A percentile compares a stretch with the other conserved stretches of the same genome.
Evolutionary conservation across 768 basidiomycete species (phyloP).

Genomic region (Agaricus subrufescens): DNA sequence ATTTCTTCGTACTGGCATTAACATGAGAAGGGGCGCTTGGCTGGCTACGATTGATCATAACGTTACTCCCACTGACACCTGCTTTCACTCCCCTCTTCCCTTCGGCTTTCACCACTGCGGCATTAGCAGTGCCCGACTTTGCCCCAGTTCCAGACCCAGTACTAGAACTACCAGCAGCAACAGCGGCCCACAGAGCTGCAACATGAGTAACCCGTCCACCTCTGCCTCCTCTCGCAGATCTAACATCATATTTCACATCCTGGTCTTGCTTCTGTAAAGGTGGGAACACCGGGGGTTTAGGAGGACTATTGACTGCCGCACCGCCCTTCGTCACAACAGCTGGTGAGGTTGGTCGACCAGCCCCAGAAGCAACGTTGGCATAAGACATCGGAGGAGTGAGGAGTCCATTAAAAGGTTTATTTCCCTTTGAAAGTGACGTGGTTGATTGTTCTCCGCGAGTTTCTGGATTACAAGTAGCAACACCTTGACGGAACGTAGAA

Average conservation of each 20-base stretch:
- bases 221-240: constrained; percentile 72
- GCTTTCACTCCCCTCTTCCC: background rate
- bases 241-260: constrained; percentile 65
- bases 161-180: constrained; percentile 21
- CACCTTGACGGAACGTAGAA: constrained; percentile 1
- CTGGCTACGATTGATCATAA: background rate
- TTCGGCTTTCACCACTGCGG: background rate
- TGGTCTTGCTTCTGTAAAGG: constrained; percentile 30
- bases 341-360: background rate
- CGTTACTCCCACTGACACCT: background rate
- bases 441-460: background rate
- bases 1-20: background rate
- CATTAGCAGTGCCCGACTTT: background rate
- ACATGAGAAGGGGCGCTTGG: background rate
- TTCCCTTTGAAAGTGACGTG: background rate
- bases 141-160: background rate
- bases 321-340: background rate
- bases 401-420: background rate
- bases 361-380: background rate
- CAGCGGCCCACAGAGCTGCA: constrained; percentile 68
- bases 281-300: constrained; percentile 28
- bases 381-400: constrained; percentile 4
- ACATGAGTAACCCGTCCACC: constrained; percentile 74
- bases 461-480: background rate
- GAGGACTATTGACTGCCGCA: background rate